Base-by-base conservation (phyloP, 1,284 basidiomycete species). In the Papiliotrema fonsecae region DNA sequence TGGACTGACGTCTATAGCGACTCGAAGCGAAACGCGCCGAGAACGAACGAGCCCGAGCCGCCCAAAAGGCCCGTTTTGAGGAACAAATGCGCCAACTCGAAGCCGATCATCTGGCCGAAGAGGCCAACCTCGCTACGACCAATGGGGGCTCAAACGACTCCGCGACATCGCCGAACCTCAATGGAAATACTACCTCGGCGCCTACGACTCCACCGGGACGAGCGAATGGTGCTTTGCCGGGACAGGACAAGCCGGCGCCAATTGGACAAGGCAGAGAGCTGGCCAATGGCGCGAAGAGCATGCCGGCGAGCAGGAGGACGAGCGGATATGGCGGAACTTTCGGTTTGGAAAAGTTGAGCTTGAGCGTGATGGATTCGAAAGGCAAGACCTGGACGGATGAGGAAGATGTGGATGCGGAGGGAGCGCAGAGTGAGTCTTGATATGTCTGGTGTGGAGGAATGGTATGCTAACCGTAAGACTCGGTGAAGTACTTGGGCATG, bases 11-110 rank as follows among this genome's bases (percentile, higher is more conserved):
- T 21, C 47, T 26, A 56, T 74, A 93, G 87, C 86, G 87, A 57
- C 83, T 92, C 55, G 87, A 92, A 72, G 78, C 89, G 65, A 94
- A 92, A 72, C 86, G 89, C 62, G 76, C 88, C 57, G 88, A 93
- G 72, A 88, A 94, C 69, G 88, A 93, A 72, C 65, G 86, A 49
- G 87, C 90, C 74, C 87, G 90, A 58, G 76, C 77, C 39, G 73
- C 88, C 49, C 91, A 94, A 72, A 84, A 89, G 65, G 87, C 85
- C 72, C 76, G 88, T 62, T 94, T 96, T 69, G 92, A 93, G 73
- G 88, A 92, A 61, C 88, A 94, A 74, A 93, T 94, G 86, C 83
- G 85, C 47, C 84, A 81, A 57, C 80, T 96, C 53, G 92, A 96
- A 74, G 87, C 88, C 60, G 86, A 91, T 70, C 91, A 96, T 73